Evolutionary conservation across 306 rosid species (phyloP), one percentile per base, ranked within the genome.

Genomic region (Vicia sativa): DNA sequence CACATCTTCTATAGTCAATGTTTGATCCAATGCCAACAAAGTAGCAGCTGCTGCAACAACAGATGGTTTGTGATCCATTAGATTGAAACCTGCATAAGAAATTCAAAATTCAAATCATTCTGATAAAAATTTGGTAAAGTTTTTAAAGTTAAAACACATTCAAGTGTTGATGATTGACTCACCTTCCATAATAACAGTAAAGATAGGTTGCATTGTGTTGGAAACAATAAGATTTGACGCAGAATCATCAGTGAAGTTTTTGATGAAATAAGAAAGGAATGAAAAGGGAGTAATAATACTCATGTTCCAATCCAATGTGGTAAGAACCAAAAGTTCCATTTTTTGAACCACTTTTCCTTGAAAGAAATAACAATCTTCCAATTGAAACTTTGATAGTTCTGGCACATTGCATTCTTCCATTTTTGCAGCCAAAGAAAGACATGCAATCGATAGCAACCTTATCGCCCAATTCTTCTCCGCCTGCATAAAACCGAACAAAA

Each of bases 321-420:
- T 78, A 60, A 93, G 84, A 12, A 93, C 90, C 64, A 82, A 73
- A 72, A 93, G 86, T 83, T 93, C 98, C 95, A 88, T 93, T 77
- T 73, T 84, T 58, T 72, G 85, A 62, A 90, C 76, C 64, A 74
- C 69, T 76, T 50, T 75, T 53, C 80, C 80, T 46, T 81, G 82
- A 55, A 86, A 85, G 46, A 57, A 48, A 74, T 78, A 82, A 74
- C 74, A 80, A 70, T 88, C 88, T 50, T 85, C 79, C 37, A 58
- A 52, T 56, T 74, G 78, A 60, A 78, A 90, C 23, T 76, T 81
- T 25, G 93, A 79, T 10, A 88, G 70, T 28, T 29, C 63, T 0
- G 96, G 98, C 60, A 74, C 81, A 63, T 45, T 79, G 31, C 71
- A 62, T 57, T 90, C 98, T 61, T 85, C 87, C 96, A 90, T 90